phyloP scores from a whole-genome alignment of 441 rosid species.

The Adansonia madagascariensis region DNA sequence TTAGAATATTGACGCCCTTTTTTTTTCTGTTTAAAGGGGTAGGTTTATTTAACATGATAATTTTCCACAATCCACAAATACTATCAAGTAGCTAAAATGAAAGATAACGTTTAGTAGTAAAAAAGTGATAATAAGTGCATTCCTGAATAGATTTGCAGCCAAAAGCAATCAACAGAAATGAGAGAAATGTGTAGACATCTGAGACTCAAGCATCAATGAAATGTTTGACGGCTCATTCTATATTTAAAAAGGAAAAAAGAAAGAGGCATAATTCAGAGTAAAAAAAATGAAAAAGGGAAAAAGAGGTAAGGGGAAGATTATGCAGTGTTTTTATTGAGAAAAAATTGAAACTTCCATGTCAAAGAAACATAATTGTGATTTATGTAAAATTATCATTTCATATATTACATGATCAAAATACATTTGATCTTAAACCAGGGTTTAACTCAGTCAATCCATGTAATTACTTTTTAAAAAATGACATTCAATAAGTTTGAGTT shows the following conservation, averaged over 20 bases:
- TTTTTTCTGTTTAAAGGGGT: not conserved
- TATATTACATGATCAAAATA: too few species aligned
- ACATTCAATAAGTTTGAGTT: too few species aligned
- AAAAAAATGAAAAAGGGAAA: too few species aligned
- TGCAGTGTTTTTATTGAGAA: too few species aligned
- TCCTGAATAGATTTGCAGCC: not conserved
- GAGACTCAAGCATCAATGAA: not conserved
- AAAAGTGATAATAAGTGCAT: not conserved
- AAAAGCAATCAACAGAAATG: not conserved
- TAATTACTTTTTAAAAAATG: too few species aligned
- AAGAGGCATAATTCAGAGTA: too few species aligned
- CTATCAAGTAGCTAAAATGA: not conserved
- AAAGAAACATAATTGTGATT: too few species aligned
- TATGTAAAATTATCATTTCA: not conserved
- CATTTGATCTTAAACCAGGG: too few species aligned
- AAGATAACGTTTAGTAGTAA: not conserved
- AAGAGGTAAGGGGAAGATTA: too few species aligned
- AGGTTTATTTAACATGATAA: conserved; percentile 1
- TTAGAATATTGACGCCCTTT: not conserved
- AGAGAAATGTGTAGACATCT: not conserved
- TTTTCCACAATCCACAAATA: not conserved
- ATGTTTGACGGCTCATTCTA: not conserved
- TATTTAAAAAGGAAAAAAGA: too few species aligned
- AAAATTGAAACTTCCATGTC: too few species aligned
- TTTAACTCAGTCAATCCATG: too few species aligned